Base-by-base conservation (phyloP, 2,329 filamentous ascomycete genomes). In the Scedosporium minutisporum region DNA sequence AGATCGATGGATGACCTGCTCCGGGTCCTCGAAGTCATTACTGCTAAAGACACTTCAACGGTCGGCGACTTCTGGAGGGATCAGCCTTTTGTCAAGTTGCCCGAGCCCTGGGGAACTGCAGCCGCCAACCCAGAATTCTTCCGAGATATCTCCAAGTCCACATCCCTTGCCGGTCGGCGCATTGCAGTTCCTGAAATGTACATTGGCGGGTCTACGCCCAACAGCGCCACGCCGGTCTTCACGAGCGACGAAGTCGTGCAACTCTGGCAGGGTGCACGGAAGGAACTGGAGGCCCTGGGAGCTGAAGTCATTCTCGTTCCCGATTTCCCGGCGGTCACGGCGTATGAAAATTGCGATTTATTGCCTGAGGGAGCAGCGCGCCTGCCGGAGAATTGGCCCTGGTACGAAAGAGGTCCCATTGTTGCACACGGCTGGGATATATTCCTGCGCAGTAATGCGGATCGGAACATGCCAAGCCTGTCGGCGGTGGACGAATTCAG, bases 361-460 rank as follows among this genome's bases (percentile, higher is more conserved):
- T 72, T 77, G 33, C 76, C 78, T 1, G 71, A 74, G 1, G 72
- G 76, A 62, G 61, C 57, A 23, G 60, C 63, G 25, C 64, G 66
- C 12, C 72, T 76, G 42, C 77, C 78, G 1, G 71, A 74, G 1
- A 71, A 77, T 62, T 82, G 80, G 80, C 75, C 77, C 46, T 69
- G 68, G 58, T 73, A 75, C 27, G 80, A 82, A 65, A 73, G 79
- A 6, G 73, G 78, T 21, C 70, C 76, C n/a, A 70, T 82, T 1
- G 77, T 82, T 2, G 78, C 80, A 1, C 77, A 78, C 65, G 75
- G 77, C 0, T 83, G 81, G 81, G 76, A 83, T 62, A 76, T 79
- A 55, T 84, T 83, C 61, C 71, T 83, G 2, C 64, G 66, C 2
- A 64, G 69, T 1, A 81, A 80, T 64, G 69, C 68, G 6, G 77